phyloP scores from a whole-genome alignment of 2,329 filamentous ascomycete genomes.

The Hirsutella thompsonii region DNA sequence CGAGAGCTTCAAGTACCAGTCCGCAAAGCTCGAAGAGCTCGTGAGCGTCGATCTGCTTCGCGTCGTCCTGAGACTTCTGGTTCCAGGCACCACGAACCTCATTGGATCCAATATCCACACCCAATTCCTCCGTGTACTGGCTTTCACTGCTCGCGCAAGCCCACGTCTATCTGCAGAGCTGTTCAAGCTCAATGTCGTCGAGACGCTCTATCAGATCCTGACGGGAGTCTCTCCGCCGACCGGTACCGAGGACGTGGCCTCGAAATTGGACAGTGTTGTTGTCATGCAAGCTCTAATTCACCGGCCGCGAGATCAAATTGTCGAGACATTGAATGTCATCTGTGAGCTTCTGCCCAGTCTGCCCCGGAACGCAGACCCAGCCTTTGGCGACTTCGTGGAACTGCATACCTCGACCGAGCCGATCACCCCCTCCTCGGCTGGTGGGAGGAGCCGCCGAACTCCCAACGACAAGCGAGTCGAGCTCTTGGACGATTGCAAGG shows the following conservation, averaged over 20 bases:
- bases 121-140: conserved; percentile 83
- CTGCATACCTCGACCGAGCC: conserved; percentile 24
- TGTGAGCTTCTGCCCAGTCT: conserved; percentile 82
- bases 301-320: conserved; percentile 87
- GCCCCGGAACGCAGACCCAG: conserved; percentile 37
- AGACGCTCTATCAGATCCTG: conserved; percentile 93
- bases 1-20: conserved; percentile 87
- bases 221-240: conserved; percentile 87
- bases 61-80: conserved; percentile 72
- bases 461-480: conserved; percentile 73
- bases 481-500: conserved; percentile 68
- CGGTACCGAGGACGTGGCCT: conserved; percentile 63
- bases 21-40: conserved; percentile 80
- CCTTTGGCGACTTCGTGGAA: conserved; percentile 30
- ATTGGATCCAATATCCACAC: conserved; percentile 93
- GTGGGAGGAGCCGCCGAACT: conserved; percentile 23
- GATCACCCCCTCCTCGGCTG: conserved; percentile 22
- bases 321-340: conserved; percentile 93
- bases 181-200: conserved; percentile 92
- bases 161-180: conserved; percentile 78
- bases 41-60: conserved; percentile 79
- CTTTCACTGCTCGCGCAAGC: conserved; percentile 81
- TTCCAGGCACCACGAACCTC: conserved; percentile 90
- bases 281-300: conserved; percentile 99
- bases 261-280: conserved; percentile 87